Conservation (phyloP, 2,329 filamentous ascomycete species). For the Fusarium kyushuense region DNA sequence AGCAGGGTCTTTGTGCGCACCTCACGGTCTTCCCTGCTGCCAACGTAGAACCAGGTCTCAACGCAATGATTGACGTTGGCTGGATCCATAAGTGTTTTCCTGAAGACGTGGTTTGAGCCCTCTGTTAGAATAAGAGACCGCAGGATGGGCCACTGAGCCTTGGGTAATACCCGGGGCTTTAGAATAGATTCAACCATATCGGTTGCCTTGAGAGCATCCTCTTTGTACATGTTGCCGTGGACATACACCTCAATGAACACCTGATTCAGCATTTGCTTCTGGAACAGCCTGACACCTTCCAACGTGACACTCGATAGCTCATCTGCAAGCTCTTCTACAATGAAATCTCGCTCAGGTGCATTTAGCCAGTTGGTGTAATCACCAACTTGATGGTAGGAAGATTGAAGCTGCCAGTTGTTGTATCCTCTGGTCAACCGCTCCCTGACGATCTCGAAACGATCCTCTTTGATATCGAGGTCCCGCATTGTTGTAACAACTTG, state of each 20-base stretch:
- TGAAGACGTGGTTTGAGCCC: conserved; percentile 86
- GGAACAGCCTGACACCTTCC: conserved; percentile 81
- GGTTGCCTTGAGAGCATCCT: conserved; percentile 88
- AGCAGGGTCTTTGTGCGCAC: conserved; percentile 82
- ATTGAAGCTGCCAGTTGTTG: conserved; percentile 88
- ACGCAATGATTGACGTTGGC: conserved; percentile 91
- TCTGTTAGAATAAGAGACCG: conserved; percentile 82
- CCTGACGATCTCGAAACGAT: conserved; percentile 91
- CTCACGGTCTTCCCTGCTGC: conserved; percentile 74
- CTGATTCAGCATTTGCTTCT: conserved; percentile 83
- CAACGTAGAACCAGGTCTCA: conserved; percentile 80
- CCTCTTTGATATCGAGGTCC: conserved; percentile 84
- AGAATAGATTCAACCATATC: conserved; percentile 84
- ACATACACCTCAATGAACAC: conserved; percentile 88
- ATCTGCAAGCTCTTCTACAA: conserved; percentile 82
- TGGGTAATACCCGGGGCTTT: conserved; percentile 78
- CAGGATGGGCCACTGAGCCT: conserved; percentile 81
- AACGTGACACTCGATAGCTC: conserved; percentile 81
- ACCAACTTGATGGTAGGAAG: conserved; percentile 89
- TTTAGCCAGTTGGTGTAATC: conserved; percentile 86
- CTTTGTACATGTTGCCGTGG: conserved; percentile 94
- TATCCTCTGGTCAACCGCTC: conserved; percentile 82
- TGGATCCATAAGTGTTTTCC: conserved; percentile 83
- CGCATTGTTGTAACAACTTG: conserved; percentile 88
- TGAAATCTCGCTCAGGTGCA: conserved; percentile 75